Evolutionary conservation across 2,329 filamentous ascomycete species (phyloP), one percentile per base, ranked within the genome.

Genomic region (Septoria petroselini): DNA sequence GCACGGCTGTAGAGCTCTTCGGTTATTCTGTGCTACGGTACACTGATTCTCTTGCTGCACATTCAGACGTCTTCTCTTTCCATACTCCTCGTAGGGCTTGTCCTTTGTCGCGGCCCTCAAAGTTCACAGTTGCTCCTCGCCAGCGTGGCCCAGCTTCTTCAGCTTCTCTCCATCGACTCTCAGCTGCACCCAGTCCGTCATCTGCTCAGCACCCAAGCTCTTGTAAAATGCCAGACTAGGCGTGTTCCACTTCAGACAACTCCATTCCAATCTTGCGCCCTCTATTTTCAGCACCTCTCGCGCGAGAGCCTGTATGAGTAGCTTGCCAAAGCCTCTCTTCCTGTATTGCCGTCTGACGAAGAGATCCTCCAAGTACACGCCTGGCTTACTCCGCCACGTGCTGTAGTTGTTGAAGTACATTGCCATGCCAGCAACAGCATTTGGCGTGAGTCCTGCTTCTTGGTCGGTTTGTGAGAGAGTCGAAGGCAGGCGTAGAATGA

Each of bases 331-430:
- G 0, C 91, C 91, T 54, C 80, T 81, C 27, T 84, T 84, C 3
- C 93, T 77, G 61, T 86, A 83, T 37, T 73, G 73, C 1, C 82
- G 78, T 60, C 82, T 77, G 33, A 98, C 88, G 64, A 85, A 95
- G n/a, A 97, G 74, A 65, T 97, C 91, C 69, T 97, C 91, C 30
- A 97, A 83, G 69, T 94, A 95, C 64, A 98, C 86, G 2, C 91
- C 91, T 0, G 91, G 82, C 38, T 80, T 81, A n/a, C 86, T 81
- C 7, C 86, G 81, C 93, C 93, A 97, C 0, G 91, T 96, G 65
- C 84, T 89, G 72, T 95, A 97, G 72, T 91, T 97, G 76, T 91
- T 90, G 70, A 95, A 97, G 73, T 90, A 96, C 33, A 96, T 72
- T 1, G 90, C 90, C 80, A 96, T 88, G 40, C 86, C 89, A 0